Base-by-base conservation (phyloP, 306 rosid species). In the Astragalus membranaceus region DNA sequence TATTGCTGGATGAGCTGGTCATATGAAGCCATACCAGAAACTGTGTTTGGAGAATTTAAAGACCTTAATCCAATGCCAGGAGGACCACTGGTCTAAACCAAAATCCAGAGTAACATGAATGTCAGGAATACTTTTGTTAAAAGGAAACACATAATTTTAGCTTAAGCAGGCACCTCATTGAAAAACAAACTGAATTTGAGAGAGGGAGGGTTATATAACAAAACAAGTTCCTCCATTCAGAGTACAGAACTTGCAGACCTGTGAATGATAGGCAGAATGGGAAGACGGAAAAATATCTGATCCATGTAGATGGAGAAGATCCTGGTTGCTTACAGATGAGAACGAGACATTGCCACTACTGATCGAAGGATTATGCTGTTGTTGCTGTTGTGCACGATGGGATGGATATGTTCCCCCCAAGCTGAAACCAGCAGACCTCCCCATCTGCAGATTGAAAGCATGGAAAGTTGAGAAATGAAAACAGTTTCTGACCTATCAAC, bases 51-150 rank as follows among this genome's bases (percentile, higher is more conserved):
- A 59, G 99, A 88, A 80, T 83, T 94, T 70, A 87, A 62, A 37
- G 97, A 91, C 78, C 97, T 91, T 80, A 89, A 75, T 76, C 99
- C 99, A 85, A 91, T 87, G 53, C 95, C 99, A 66, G 96, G 99
- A 79, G 99, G 90, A 42, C 95, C 97, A 62, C 92, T 87, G 30
- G 95, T 79, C 99, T 95, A 79, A 63, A 80, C 46, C 39, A 69
- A 75, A 65, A 64, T 72, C 47, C 67, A 61, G 16, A 37, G 44
- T 36, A 12, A 50, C 59, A 47, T 56, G 56, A 56, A 71, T 52
- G 65, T 70, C 64, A 66, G 68, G 3, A 43, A 62, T 17, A 78
- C 72, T 62, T 72, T 46, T 30, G 32, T 48, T 36, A 43, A 37
- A 1, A 2, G 33, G 44, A 35, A 48, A 20, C 6, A 47, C 30